Base-by-base conservation (phyloP, 164 flowering plant genomes). In the Annona squamosa region DNA sequence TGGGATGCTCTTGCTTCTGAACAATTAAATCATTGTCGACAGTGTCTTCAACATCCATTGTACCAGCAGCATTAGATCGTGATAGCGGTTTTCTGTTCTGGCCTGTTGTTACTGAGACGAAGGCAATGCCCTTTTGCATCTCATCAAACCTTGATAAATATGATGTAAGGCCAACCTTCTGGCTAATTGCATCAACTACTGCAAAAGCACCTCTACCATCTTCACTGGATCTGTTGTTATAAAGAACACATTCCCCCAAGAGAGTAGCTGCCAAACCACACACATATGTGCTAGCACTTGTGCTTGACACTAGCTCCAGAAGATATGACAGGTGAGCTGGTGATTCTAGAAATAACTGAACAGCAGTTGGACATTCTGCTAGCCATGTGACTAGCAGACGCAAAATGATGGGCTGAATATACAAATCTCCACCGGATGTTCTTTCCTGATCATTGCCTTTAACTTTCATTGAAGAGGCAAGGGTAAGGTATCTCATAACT, bases 201-300 rank as follows among this genome's bases (percentile, higher is more conserved):
- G 84, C 48, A 76, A 85, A 89, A 45, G 97, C 88, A 81, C 89
- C 93, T 77, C 76, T 89, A 65, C 83, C 82, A 47, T 69, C 77
- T 0, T 86, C 91, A 76, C 16, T 74, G 17, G 82, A 83, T 78
- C 86, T 85, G 71, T 86, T 90, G 77, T 69, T 69, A 66, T 80
- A 91, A 52, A 93, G 80, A 56, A 90, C 89, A 82, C 99, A 93
- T 68, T 91, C 98, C 16, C 99, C 99, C 83, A 93, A 78, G 12
- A 96, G 84, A 78, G 86, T 73, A 26, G 98, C 97, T 5, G 95
- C 90, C 80, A 96, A 77, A 42, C 99, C 99, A 81, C 86, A 85
- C 9, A 77, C 72, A 76, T 81, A 85, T 47, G 81, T 88, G 10
- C 91, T 85, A 48, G 81, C 81, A 71, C 88, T 81, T 68, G 84